Evolutionary conservation across 495 filamentous ascomycete genomes (phyloP).

Genomic region (Aspergillus olivimuriae): DNA sequence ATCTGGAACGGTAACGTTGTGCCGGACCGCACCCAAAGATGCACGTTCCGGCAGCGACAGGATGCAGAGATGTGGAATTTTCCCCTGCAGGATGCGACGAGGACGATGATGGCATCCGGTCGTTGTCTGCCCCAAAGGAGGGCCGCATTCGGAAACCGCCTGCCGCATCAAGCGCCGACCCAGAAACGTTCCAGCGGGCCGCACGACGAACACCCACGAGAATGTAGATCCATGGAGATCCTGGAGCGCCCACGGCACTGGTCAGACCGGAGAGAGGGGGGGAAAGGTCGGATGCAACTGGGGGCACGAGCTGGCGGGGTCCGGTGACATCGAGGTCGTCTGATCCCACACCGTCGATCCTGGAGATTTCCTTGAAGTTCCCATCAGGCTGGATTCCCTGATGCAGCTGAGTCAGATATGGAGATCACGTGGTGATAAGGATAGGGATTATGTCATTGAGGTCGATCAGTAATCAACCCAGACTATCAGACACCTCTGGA

Average conservation of each 20-base stretch:
- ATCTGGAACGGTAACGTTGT: too few species aligned
- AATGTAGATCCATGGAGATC: neutral
- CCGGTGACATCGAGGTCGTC: neutral
- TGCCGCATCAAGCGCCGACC: slow-evolving; percentile 19
- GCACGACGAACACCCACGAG: neutral
- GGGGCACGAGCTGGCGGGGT: neutral
- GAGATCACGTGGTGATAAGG: too few species aligned
- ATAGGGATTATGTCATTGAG: too few species aligned
- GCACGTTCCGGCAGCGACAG: too few species aligned
- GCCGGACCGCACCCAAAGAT: neutral
- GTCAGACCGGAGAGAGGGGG: too few species aligned
- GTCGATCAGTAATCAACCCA: too few species aligned
- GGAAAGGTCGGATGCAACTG: neutral
- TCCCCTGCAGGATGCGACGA: neutral
- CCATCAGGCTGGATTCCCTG: too few species aligned
- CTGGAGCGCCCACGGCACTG: too few species aligned
- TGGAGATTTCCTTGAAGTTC: too few species aligned
- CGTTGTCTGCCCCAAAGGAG: slow-evolving; percentile 8
- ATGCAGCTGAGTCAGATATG: neutral
- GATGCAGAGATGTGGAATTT: too few species aligned
- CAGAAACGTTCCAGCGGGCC: neutral
- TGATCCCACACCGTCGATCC: too few species aligned
- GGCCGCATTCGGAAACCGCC: slow-evolving; percentile 26
- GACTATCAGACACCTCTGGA: too few species aligned
- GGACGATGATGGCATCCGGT: neutral